Conservation (phyloP, 2,329 filamentous ascomycete genomes). For the Microascus cirrosus region DNA sequence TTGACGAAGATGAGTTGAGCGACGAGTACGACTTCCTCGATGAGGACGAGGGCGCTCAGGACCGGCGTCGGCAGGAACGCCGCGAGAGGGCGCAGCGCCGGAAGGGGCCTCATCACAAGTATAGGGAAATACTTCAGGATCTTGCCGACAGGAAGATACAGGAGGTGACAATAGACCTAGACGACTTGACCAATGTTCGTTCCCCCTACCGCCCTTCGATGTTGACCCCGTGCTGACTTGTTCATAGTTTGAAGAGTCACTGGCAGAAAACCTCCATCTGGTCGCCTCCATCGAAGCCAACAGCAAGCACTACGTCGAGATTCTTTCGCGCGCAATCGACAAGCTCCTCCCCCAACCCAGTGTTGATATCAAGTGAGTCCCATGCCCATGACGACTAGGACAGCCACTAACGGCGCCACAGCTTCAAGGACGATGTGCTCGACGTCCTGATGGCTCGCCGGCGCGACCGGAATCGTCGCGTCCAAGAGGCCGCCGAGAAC, state of each 20-base stretch:
- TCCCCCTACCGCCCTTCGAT: slow-evolving; percentile 17
- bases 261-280: slow-evolving; percentile 59
- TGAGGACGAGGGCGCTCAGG: slow-evolving; percentile 53
- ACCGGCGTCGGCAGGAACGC: slow-evolving; percentile 36
- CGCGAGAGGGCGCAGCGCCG: slow-evolving; percentile 33
- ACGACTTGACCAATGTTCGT: slow-evolving; percentile 64
- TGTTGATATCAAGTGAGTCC: slow-evolving; percentile 60
- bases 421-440: slow-evolving; percentile 94
- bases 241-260: slow-evolving; percentile 60
- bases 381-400: neutral
- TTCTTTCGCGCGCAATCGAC: slow-evolving; percentile 81
- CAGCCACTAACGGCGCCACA: slow-evolving; percentile 18
- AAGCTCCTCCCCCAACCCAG: slow-evolving; percentile 71
- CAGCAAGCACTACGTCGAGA: slow-evolving; percentile 89
- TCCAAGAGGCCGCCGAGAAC: slow-evolving; percentile 55
- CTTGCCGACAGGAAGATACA: slow-evolving; percentile 69
- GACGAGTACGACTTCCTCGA: slow-evolving; percentile 94
- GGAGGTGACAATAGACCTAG: slow-evolving; percentile 77
- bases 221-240: slow-evolving; percentile 9
- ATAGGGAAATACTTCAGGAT: slow-evolving; percentile 77
- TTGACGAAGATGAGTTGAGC: slow-evolving; percentile 76
- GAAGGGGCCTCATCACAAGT: slow-evolving; percentile 64
- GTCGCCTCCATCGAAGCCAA: slow-evolving; percentile 82
- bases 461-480: slow-evolving; percentile 70
- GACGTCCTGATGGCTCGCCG: slow-evolving; percentile 94